Base-by-base conservation (phyloP, 1,284 basidiomycete genomes). In the Mycena citricolor region DNA sequence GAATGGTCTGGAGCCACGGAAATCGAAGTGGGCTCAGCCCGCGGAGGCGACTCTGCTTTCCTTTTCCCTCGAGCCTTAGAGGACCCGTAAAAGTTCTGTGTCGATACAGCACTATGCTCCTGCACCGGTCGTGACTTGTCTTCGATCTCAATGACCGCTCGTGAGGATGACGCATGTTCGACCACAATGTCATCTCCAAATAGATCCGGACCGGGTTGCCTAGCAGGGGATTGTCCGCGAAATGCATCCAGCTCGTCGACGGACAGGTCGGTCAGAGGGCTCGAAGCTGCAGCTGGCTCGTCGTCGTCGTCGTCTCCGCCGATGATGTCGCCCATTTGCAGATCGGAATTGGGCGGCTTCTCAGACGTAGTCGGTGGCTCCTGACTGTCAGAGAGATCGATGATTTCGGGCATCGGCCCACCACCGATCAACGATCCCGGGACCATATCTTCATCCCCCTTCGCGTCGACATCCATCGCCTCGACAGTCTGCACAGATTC, bases 1-100 rank as follows among this genome's bases (percentile, higher is more conserved):
- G 29, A 32, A 28, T 30, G 38, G 25, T 23, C 29, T 32, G 12
- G 4, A 37, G 39, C 30, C 40, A 29, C 11, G 12, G 28, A 21
- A 20, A 47, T 13, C 11, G 25, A 21, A 25, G 37, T 42, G 4
- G 42, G 33, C 19, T 39, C 41, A n/a, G n/a, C n/a, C 21, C 47
- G 38, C 24, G 32, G 39, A 21, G 47, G 42, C n/a, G 54, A 52
- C 11, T 39, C 40, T 17, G 48, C 60, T 38, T 54, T 61, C 32
- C 56, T 57, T 45, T 64, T 66, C 6, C 61, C 57, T 44, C 55
- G 57, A 14, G 54, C 53, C 31, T 59, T 61, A 14, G 47, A 38
- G 10, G 52, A 41, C 17, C 53, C 54, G 47, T 76, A 74, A 50
- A 74, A 74, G 4, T 39, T 56, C 10, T 31, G 21, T 8, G 52